Percentiles rank a stretch among this genome's conserved stretches.
phyloP scores from a whole-genome alignment of 106 monocot genomes.

The Posidonia australis region DNA sequence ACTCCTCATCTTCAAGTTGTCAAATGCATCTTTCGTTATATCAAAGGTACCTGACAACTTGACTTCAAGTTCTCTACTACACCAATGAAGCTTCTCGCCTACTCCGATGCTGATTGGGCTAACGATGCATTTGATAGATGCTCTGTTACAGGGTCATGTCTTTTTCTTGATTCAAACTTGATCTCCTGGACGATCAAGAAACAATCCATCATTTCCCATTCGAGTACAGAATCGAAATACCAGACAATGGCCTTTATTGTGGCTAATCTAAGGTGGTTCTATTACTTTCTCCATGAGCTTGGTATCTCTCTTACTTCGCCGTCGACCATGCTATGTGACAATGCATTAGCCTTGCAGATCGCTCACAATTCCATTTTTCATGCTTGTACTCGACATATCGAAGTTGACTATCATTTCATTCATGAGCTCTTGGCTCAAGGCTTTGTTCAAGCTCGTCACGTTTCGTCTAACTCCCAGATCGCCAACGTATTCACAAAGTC shows the following conservation, averaged over 20 bases:
- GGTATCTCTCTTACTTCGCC: not conserved
- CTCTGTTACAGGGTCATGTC: not conserved
- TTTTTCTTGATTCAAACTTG: not conserved
- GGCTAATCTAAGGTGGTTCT: not conserved
- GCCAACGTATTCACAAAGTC: not conserved
- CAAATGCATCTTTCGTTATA: not conserved
- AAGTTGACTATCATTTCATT: not conserved
- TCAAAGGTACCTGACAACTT: not conserved
- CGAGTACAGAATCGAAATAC: not conserved
- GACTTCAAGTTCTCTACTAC: not conserved
- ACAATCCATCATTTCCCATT: not conserved
- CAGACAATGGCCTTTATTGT: not conserved
- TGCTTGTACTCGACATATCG: not conserved
- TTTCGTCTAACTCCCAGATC: not conserved
- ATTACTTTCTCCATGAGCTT: not conserved
- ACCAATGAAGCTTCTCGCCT: not conserved
- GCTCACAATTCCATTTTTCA: not conserved
- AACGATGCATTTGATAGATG: not conserved
- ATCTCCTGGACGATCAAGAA: not conserved
- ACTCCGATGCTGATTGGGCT: conserved; percentile 3
- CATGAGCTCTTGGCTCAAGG: not conserved
- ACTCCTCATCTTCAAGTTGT: no score
- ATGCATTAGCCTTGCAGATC: not conserved
- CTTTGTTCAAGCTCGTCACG: not conserved
- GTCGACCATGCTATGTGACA: not conserved